Evolutionary conservation across 805 yeast species (phyloP).

Genomic region (Starmerella floricola): DNA sequence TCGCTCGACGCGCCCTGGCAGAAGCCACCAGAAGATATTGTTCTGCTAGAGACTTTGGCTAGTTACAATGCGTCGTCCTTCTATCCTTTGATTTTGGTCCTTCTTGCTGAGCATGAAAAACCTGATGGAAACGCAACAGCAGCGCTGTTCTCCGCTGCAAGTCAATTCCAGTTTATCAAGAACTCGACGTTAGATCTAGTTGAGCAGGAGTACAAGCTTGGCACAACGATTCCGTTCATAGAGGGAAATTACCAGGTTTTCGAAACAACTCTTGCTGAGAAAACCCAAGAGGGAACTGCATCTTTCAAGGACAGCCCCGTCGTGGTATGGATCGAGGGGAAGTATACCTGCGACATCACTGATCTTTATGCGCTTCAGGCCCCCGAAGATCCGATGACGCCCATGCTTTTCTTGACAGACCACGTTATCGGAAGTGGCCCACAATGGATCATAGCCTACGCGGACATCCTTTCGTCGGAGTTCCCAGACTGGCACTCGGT

Average conservation of each 20-base stretch:
- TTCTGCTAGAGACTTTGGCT: constrained; percentile 26
- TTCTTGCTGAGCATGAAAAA: constrained; percentile 15
- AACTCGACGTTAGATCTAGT: constrained; percentile 21
- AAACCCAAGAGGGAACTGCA: constrained; percentile 27
- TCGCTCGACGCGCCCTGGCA: constrained; percentile 14
- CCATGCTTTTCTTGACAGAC: constrained; percentile 39
- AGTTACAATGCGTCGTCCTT: constrained; percentile 26
- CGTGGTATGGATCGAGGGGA: constrained; percentile 44
- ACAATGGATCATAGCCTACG: constrained; percentile 57
- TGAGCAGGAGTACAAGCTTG: constrained; percentile 37
- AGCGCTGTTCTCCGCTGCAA: constrained; percentile 20
- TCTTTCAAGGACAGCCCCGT: constrained; percentile 29
- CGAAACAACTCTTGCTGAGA: constrained; percentile 25
- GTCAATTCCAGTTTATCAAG: constrained; percentile 13
- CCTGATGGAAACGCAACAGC: constrained; percentile 10
- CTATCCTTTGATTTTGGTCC: constrained; percentile 27
- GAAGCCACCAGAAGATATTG: constrained; percentile 1
- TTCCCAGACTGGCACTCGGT: constrained; percentile 49
- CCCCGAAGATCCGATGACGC: constrained; percentile 18
- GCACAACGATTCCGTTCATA: constrained; percentile 47
- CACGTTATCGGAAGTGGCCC: constrained; percentile 44
- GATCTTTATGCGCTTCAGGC: constrained; percentile 67
- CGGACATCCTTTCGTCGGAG: constrained; percentile 40
- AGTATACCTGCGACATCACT: constrained; percentile 49
- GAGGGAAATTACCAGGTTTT: constrained; percentile 52